Percentiles rank a stretch among this genome's conserved stretches.
phyloP scores from a whole-genome alignment of 176 grass and related monocot genomes.

The Oryza officinalis region DNA sequence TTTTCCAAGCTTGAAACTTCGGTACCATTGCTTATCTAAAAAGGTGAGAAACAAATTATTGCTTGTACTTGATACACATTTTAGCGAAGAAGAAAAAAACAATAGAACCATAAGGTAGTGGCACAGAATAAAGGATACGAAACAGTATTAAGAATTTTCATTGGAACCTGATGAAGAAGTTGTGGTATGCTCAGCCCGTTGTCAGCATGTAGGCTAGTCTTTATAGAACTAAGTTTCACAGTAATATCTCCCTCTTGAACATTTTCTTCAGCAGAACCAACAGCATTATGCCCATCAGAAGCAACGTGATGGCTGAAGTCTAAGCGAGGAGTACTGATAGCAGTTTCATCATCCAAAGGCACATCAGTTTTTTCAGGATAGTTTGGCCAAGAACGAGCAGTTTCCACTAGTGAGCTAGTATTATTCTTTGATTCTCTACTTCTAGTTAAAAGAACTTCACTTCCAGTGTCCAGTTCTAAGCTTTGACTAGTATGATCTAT shows the following conservation, averaged over 20 bases:
- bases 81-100: slow-evolving; percentile 29
- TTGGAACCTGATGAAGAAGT: slow-evolving; percentile 82
- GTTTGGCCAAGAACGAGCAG: slow-evolving; percentile 66
- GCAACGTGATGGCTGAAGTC: slow-evolving; percentile 51
- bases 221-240: slow-evolving; percentile 57
- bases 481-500: slow-evolving; percentile 50
- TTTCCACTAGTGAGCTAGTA: slow-evolving; percentile 42
- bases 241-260: slow-evolving; percentile 51
- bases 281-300: slow-evolving; percentile 63
- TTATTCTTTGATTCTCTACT: slow-evolving; percentile 51
- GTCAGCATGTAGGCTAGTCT: slow-evolving; percentile 52
- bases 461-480: slow-evolving; percentile 33
- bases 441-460: slow-evolving; percentile 44
- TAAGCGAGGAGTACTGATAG: slow-evolving; percentile 65
- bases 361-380: slow-evolving; percentile 72
- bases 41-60: slow-evolving; percentile 1
- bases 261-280: slow-evolving; percentile 48
- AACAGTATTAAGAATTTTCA: slow-evolving; percentile 15
- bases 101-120: not conserved
- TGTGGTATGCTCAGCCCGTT: slow-evolving; percentile 79
- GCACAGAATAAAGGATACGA: slow-evolving; percentile 5
- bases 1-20: slow-evolving; percentile 77
- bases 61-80: not conserved
- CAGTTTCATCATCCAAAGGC: slow-evolving; percentile 64
- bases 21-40: slow-evolving; percentile 74